phyloP scores from a whole-genome alignment of 2,329 filamentous ascomycete species.

The Sordariomycetes sp. region DNA sequence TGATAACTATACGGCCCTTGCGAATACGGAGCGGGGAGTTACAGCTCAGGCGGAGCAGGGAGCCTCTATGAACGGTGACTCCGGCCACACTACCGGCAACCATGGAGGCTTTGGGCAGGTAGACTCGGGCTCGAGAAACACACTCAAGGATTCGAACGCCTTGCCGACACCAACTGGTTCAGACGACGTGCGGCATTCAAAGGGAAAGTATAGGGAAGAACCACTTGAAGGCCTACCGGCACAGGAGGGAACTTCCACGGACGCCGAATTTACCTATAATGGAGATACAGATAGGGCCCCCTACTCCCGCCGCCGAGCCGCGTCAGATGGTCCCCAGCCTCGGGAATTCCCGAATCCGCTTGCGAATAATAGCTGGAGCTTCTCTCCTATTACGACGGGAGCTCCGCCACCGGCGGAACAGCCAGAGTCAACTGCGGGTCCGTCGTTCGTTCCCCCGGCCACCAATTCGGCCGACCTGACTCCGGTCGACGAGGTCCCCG shows the following conservation, averaged over 20 bases:
- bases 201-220: not conserved
- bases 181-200: not conserved
- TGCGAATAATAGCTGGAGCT: slow-evolving; percentile 49
- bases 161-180: not conserved
- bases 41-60: not conserved
- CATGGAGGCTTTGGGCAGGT: not conserved
- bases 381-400: slow-evolving; percentile 17
- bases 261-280: not conserved
- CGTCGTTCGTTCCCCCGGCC: not conserved
- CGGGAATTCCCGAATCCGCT: slow-evolving; percentile 33
- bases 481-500: slow-evolving; percentile 6
- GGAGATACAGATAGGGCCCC: not conserved
- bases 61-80: not conserved
- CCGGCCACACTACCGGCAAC: not conserved
- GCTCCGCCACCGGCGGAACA: not conserved
- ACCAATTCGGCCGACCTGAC: not conserved
- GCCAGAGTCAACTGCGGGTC: not conserved
- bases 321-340: slow-evolving; percentile 40
- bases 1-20: not conserved
- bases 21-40: not conserved
- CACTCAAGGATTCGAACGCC: not conserved
- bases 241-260: not conserved
- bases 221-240: not conserved
- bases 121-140: not conserved
- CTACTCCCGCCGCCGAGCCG: slow-evolving; percentile 23